phyloP scores from a whole-genome alignment of 176 grass and related monocot species.

The Tillandsia leiboldiana region DNA sequence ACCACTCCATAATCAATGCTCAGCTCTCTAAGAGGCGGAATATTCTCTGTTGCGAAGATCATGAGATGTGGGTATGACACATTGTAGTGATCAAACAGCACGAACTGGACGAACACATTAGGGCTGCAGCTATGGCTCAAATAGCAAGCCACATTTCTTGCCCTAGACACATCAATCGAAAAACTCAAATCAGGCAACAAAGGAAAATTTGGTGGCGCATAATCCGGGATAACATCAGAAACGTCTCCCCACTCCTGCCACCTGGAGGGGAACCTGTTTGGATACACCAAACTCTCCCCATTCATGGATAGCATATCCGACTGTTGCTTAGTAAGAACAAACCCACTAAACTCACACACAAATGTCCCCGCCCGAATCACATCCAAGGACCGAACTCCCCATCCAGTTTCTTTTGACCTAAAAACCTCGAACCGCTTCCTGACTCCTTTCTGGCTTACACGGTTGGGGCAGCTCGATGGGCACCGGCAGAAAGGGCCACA shows the following conservation, averaged over 20 bases:
- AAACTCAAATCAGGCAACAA: constrained; percentile 44
- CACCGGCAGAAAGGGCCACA: constrained; percentile 79
- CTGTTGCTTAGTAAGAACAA: constrained; percentile 71
- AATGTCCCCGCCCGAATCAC: constrained; percentile 82
- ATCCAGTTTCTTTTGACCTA: constrained; percentile 81
- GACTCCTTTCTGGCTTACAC: constrained; percentile 88
- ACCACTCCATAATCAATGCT: constrained; percentile 94
- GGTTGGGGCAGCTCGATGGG: constrained; percentile 65
- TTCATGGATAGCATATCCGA: constrained; percentile 45
- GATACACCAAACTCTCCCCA: constrained; percentile 73
- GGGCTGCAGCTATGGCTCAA: constrained; percentile 95
- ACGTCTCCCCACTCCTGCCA: constrained; percentile 97
- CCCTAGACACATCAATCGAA: constrained; percentile 80
- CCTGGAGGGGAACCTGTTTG: constrained; percentile 66
- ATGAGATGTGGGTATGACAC: constrained; percentile 71
- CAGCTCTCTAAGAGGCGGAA: constrained; percentile 92
- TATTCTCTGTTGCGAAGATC: constrained; percentile 95
- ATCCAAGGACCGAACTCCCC: constrained; percentile 94
- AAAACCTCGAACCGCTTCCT: constrained; percentile 73
- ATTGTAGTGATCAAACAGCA: constrained; percentile 90
- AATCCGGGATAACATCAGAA: constrained; percentile 76
- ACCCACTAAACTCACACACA: constrained; percentile 91
- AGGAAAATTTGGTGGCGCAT: constrained; percentile 49
- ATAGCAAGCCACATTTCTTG: constrained; percentile 97
- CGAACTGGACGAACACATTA: constrained; percentile 92